Evolutionary conservation across 2,329 filamentous ascomycete species (phyloP).

Genomic region (Epichloe gansuensis): DNA sequence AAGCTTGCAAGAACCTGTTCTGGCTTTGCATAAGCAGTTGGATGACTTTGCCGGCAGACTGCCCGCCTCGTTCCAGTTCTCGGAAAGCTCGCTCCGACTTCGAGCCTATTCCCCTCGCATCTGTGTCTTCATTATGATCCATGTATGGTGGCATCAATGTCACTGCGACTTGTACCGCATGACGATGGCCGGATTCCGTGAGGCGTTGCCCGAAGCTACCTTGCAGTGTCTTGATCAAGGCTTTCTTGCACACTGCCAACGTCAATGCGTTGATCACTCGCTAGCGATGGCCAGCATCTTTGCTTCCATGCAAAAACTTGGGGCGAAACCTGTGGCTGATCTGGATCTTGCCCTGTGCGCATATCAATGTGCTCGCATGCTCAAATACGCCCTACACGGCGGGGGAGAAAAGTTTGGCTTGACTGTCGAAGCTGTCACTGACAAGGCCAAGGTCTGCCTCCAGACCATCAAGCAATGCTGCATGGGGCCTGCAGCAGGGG

Average conservation of each 20-base stretch:
- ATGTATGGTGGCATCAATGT: constrained; percentile 46
- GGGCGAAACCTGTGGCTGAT: constrained; percentile 39
- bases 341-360: constrained; percentile 42
- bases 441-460: constrained; percentile 38
- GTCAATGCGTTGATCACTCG: constrained; percentile 40
- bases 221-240: constrained; percentile 33
- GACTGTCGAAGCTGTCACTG: constrained; percentile 31
- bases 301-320: constrained; percentile 35
- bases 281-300: constrained; percentile 44
- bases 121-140: constrained; percentile 47
- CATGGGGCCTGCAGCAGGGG: constrained; percentile 35
- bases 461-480: constrained; percentile 38
- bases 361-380: constrained; percentile 40
- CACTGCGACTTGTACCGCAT: constrained; percentile 44
- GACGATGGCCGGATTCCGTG: constrained; percentile 36
- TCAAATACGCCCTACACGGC: constrained; percentile 38
- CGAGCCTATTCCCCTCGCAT: constrained; percentile 44
- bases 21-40: constrained; percentile 35
- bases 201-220: constrained; percentile 32
- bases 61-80: constrained; percentile 44
- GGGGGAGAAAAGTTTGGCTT: constrained; percentile 30
- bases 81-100: constrained; percentile 41
- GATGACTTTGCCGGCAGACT: constrained; percentile 39
- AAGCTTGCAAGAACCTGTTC: constrained; percentile 28
- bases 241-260: constrained; percentile 36